Evolutionary conservation across 148 eudicot species (phyloP).

Genomic region (Fagopyrum homotropicum): DNA sequence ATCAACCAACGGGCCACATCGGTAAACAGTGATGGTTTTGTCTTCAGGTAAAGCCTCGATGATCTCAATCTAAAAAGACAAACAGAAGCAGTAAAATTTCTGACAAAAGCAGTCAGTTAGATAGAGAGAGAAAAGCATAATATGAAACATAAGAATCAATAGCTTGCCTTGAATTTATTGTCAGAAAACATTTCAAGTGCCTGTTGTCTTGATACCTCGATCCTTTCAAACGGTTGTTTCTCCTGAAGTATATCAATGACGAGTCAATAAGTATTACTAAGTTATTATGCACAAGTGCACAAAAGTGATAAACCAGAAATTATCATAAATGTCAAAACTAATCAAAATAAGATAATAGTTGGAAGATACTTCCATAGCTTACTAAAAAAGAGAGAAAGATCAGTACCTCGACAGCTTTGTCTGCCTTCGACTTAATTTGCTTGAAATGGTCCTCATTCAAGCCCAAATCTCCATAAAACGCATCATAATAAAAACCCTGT

Average conservation of each 20-base stretch:
- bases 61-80: slow-evolving; percentile 65
- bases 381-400: neutral
- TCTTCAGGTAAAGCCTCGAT: slow-evolving; percentile 90
- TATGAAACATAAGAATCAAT: neutral
- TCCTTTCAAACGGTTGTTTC: slow-evolving; percentile 92
- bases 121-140: neutral
- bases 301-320: neutral
- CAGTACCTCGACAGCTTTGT: slow-evolving; percentile 73
- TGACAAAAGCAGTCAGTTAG: neutral
- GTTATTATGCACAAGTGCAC: neutral
- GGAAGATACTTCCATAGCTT: neutral
- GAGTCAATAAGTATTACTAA: neutral
- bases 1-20: slow-evolving; percentile 99
- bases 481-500: slow-evolving; percentile 97
- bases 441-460: slow-evolving; percentile 91
- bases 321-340: neutral
- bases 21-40: slow-evolving; percentile 93
- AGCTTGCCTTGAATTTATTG: slow-evolving; percentile 72
- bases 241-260: slow-evolving; percentile 37
- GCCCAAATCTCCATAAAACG: slow-evolving; percentile 83
- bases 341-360: neutral
- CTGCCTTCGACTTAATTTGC: slow-evolving; percentile 58
- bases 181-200: slow-evolving; percentile 95
- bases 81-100: slow-evolving; percentile 11
- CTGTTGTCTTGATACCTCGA: slow-evolving; percentile 87